phyloP scores from a whole-genome alignment of 768 basidiomycete genomes.

The Suillus americanus region DNA sequence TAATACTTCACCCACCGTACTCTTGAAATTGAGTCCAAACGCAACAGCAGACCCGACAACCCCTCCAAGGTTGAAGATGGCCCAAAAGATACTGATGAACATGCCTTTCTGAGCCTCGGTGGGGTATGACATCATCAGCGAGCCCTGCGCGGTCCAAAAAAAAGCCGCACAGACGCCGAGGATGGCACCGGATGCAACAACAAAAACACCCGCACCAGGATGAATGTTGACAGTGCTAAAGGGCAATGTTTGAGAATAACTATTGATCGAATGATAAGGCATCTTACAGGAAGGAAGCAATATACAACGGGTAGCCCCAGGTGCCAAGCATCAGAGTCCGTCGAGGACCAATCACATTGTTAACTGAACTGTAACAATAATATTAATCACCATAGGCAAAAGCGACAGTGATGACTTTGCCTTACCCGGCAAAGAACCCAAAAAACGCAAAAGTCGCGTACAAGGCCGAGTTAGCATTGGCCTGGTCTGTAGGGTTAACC shows the following conservation, averaged over 20 bases:
- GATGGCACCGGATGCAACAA: constrained; percentile 48
- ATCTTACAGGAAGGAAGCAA: constrained; percentile 45
- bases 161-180: constrained; percentile 52
- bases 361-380: constrained; percentile 53
- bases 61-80: constrained; percentile 78
- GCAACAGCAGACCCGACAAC: constrained; percentile 79
- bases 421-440: constrained; percentile 71
- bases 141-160: constrained; percentile 53
- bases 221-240: constrained; percentile 44
- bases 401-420: neutral
- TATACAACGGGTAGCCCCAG: constrained; percentile 51
- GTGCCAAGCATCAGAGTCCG: constrained; percentile 51
- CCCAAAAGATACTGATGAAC: constrained; percentile 54
- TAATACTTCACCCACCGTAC: constrained; percentile 41
- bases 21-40: constrained; percentile 68
- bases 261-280: neutral
- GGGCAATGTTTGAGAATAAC: neutral
- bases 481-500: constrained; percentile 58
- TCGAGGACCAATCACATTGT: constrained; percentile 63
- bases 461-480: constrained; percentile 67
- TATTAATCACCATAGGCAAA: neutral
- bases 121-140: constrained; percentile 57
- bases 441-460: constrained; percentile 65
- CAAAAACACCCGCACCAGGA: constrained; percentile 42
- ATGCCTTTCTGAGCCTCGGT: constrained; percentile 56